A percentile compares a stretch with the other conserved stretches of the same genome.
These are phyloP conservation scores for Rhizomucor pusillus DNA, from an alignment of 371 early-diverging fungal genomes.

Conservation along the genomic window DNA sequence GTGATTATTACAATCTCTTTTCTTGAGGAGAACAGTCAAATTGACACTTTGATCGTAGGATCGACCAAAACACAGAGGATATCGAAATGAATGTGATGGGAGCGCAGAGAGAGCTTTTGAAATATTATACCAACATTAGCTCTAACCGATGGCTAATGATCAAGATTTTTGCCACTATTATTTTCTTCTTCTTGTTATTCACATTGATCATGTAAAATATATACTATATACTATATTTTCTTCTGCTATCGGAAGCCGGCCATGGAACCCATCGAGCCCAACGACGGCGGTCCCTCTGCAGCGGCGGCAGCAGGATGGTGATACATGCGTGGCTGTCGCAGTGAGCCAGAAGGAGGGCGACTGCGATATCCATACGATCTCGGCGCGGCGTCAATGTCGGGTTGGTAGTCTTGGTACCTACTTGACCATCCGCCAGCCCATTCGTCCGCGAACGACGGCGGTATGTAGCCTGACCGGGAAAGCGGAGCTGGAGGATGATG, in stretches of 20 bases:
- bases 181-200: slow-evolving; percentile 60
- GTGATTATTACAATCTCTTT: slow-evolving; percentile 31
- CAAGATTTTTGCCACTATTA: slow-evolving; percentile 84
- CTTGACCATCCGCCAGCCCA: no score
- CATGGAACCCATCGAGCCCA: background rate
- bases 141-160: slow-evolving; percentile 96
- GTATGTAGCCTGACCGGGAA: no score
- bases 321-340: slow-evolving; percentile 3
- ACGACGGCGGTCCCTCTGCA: slow-evolving; percentile 8
- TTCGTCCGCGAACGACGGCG: no score
- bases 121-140: slow-evolving; percentile 86
- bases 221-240: no score
- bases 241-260: background rate
- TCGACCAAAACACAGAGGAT: slow-evolving; percentile 94
- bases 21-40: no score
- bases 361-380: background rate
- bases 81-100: slow-evolving; percentile 89
- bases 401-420: no score
- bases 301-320: background rate
- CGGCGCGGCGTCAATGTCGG: background rate
- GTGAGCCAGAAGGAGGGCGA: background rate
- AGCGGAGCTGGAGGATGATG: background rate
- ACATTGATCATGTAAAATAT: slow-evolving; percentile 39
- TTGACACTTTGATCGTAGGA: slow-evolving; percentile 56
- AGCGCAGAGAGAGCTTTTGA: slow-evolving; percentile 87